Percentiles rank a stretch among this genome's conserved stretches.
These are phyloP conservation scores for Cladobotryum mycophilum DNA, from an alignment of 2,329 filamentous ascomycete genomes.

Conservation along the genomic window DNA sequence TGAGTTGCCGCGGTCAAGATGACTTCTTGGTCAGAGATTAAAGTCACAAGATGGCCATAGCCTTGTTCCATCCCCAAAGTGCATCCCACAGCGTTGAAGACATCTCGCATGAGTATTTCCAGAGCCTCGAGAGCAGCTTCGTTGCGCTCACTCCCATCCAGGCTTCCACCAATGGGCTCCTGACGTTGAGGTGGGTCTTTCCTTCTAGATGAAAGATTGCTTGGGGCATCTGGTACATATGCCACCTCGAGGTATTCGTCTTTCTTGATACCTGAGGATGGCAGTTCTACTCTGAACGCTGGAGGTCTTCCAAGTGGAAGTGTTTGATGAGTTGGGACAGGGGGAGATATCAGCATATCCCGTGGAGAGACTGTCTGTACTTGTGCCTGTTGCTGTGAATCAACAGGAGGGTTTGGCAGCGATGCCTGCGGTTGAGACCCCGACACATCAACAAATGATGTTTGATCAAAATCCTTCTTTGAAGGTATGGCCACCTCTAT, in stretches of 20 bases:
- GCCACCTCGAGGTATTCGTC: slow-evolving; percentile 47
- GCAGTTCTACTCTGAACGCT: slow-evolving; percentile 44
- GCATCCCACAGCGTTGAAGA: slow-evolving; percentile 73
- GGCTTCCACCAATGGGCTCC: slow-evolving; percentile 48
- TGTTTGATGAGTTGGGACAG: slow-evolving; percentile 6
- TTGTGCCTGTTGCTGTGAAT: slow-evolving; percentile 12
- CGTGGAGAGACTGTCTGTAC: slow-evolving; percentile 1
- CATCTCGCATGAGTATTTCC: slow-evolving; percentile 59
- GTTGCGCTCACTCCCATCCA: slow-evolving; percentile 77
- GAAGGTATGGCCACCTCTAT: slow-evolving; percentile 45
- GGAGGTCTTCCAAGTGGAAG: slow-evolving; percentile 14
- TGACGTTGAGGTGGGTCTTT: slow-evolving; percentile 49
- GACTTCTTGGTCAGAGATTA: slow-evolving; percentile 53
- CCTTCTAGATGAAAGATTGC: slow-evolving; percentile 46
- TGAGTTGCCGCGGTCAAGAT: slow-evolving; percentile 63
- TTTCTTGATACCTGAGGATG: slow-evolving; percentile 38
- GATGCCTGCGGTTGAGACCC: slow-evolving; percentile 19
- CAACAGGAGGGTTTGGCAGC: slow-evolving; percentile 1
- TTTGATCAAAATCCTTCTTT: slow-evolving; percentile 33
- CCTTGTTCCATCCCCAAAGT: slow-evolving; percentile 50
- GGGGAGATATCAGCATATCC: slow-evolving; percentile 10
- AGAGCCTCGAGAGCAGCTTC: slow-evolving; percentile 68
- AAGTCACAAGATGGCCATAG: slow-evolving; percentile 47
- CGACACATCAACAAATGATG: slow-evolving; percentile 29
- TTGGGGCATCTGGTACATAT: slow-evolving; percentile 41